A percentile compares a stretch with the other conserved stretches of the same genome.
These are phyloP conservation scores for Allium cepa DNA, from an alignment of 106 monocot genomes.

Conservation along the genomic window DNA sequence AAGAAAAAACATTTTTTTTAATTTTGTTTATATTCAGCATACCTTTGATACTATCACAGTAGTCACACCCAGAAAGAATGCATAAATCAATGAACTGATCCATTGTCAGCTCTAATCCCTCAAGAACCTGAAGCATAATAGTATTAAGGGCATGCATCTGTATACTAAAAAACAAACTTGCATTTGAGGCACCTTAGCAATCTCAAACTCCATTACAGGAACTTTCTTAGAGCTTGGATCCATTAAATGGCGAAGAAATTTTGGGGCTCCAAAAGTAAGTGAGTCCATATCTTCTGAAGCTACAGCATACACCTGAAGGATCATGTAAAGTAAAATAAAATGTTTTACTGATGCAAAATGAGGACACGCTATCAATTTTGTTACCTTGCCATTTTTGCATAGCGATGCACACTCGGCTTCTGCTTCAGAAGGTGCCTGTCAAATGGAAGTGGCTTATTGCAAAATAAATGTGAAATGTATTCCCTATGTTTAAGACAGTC, in stretches of 20 bases:
- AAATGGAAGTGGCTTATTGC: not conserved
- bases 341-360: too few relatives aligned
- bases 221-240: constrained; percentile 80
- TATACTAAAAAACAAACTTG: not conserved
- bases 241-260: constrained; percentile 92
- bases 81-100: constrained; percentile 94
- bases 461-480: not conserved
- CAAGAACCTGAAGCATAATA: constrained; percentile 56
- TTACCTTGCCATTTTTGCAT: constrained; percentile 76
- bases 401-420: constrained; percentile 93
- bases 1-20: too few relatives aligned
- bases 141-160: not conserved
- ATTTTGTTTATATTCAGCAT: not conserved
- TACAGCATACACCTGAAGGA: constrained; percentile 73
- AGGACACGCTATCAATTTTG: not conserved
- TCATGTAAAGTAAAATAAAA: not conserved
- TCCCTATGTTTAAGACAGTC: not conserved
- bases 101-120: constrained; percentile 82
- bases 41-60: constrained; percentile 91
- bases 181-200: constrained; percentile 47
- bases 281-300: constrained; percentile 99
- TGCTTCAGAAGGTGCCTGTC: constrained; percentile 89
- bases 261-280: constrained; percentile 83
- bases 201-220: constrained; percentile 86
- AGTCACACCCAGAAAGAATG: constrained; percentile 91